Conservation (phyloP, 345 rosid genomes). For the Populus pruinosa region DNA sequence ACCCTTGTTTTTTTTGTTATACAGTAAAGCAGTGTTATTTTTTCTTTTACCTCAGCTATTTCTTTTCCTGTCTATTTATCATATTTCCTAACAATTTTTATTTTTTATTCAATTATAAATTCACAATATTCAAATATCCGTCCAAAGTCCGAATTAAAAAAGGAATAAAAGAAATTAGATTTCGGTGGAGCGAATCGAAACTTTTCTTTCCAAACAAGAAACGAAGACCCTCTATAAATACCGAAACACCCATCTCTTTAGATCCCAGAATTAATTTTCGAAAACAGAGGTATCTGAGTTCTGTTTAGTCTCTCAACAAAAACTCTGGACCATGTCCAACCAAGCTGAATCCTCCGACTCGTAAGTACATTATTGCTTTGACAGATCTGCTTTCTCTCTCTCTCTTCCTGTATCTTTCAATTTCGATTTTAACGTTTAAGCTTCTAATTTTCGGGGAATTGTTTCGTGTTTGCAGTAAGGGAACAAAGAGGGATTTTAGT, state of each 20-base stretch:
- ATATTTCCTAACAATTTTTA: neutral
- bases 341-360: constrained; percentile 85
- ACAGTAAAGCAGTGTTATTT: too few species aligned
- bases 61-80: neutral
- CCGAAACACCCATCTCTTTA: neutral
- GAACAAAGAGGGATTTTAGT: constrained; percentile 80
- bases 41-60: too few species aligned
- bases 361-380: constrained; percentile 33
- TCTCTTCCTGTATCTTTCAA: neutral
- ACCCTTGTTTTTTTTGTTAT: too few species aligned
- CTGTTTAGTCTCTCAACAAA: constrained; percentile 11
- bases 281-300: constrained; percentile 38
- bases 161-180: neutral
- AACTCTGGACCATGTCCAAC: constrained; percentile 44
- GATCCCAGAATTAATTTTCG: constrained; percentile 30
- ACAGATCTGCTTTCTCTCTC: constrained; percentile 35
- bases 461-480: constrained; percentile 43
- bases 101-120: too few species aligned
- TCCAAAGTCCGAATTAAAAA: neutral
- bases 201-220: constrained; percentile 17
- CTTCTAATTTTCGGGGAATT: neutral
- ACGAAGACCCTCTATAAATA: constrained; percentile 6
- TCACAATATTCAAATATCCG: neutral
- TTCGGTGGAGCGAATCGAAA: neutral
- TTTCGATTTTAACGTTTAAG: neutral